Evolutionary conservation across 192 early-diverging fungal species (phyloP), one percentile per base, ranked within the genome.

Genomic region (Geosiphon pyriformis): DNA sequence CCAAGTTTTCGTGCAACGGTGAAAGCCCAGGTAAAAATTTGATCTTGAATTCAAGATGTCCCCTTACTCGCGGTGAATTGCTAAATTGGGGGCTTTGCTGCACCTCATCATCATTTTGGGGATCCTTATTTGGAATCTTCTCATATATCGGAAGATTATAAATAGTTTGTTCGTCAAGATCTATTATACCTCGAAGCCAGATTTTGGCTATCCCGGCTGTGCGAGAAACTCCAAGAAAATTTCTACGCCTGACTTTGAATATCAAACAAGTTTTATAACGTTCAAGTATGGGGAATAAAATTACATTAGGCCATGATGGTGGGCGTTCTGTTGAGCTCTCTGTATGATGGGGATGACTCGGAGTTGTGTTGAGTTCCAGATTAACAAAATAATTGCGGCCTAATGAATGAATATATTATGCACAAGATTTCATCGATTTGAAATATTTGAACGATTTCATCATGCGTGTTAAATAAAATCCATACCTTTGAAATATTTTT

Each of bases 211-310:
- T 65, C 18, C 62, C 51, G 0, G 53, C 23, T 4, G 48, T 51
- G 15, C 32, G 0, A 8, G 20, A 22, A 2, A 65, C 53, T 18
- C 62, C 62, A 0, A 65, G 48, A 32, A 65, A 17, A 11, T 29
- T 29, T 33, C 26, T 17, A 31, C 25, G 18, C 10, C 25, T 65
- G 4, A 65, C 6, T 32, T 17, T 30, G 27, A 65, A 47, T 26
- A 23, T 65, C 1, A 65, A 7, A 2, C n/a, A 23, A 15, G 49
- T 65, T 34, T 46, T 30, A n/a, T 65, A 23, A 20, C 62, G 62
- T 26, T 37, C n/a, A 26, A 65, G 27, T 33, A 65, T 46, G 23
- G 42, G 42, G 27, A 65, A 65, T 54, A 31, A 20, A n/a, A 47
- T 42, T 12, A 23, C 23, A 34, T 65, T 27, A 27, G 31, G 12